A percentile compares a stretch with the other conserved stretches of the same genome.
Evolutionary conservation across 148 eudicot species (phyloP).

Genomic region (Rhododendron williamsianum): DNA sequence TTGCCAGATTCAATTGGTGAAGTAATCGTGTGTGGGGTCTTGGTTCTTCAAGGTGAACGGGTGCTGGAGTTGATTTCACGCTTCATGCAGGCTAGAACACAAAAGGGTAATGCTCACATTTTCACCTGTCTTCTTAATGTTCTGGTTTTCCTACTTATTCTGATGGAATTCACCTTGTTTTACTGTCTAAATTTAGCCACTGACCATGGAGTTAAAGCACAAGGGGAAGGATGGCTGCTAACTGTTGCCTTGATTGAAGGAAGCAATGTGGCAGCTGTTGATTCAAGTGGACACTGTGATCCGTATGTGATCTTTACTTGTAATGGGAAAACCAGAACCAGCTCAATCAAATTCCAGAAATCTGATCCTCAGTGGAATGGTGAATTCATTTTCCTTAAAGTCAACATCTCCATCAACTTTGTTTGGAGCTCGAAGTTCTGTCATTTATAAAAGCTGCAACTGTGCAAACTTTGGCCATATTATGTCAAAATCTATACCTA

Average conservation of each 20-base stretch:
- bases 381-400: conserved; percentile 22
- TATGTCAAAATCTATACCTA: too few relatives aligned
- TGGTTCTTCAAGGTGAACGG: conserved; percentile 77
- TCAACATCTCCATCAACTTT: background rate
- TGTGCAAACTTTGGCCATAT: background rate
- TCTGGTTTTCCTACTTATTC: background rate
- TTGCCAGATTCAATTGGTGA: conserved; percentile 98
- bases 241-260: conserved; percentile 97
- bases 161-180: conserved; percentile 5
- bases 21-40: conserved; percentile 64
- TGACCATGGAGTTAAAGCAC: conserved; percentile 93
- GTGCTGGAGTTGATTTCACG: conserved; percentile 63
- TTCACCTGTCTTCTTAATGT: background rate
- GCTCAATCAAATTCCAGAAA: conserved; percentile 95
- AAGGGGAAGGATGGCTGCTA: conserved; percentile 95
- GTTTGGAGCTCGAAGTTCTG: background rate
- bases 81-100: conserved; percentile 87
- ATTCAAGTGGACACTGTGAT: conserved; percentile 80
- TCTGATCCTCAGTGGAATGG: conserved; percentile 95
- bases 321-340: conserved; percentile 83
- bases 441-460: conserved; percentile 2
- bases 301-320: conserved; percentile 93
- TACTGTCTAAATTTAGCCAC: conserved; percentile 41
- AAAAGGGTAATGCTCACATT: conserved; percentile 53
- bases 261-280: conserved; percentile 86